phyloP scores from a whole-genome alignment of 495 filamentous ascomycete species.

The Evernia prunastri region DNA sequence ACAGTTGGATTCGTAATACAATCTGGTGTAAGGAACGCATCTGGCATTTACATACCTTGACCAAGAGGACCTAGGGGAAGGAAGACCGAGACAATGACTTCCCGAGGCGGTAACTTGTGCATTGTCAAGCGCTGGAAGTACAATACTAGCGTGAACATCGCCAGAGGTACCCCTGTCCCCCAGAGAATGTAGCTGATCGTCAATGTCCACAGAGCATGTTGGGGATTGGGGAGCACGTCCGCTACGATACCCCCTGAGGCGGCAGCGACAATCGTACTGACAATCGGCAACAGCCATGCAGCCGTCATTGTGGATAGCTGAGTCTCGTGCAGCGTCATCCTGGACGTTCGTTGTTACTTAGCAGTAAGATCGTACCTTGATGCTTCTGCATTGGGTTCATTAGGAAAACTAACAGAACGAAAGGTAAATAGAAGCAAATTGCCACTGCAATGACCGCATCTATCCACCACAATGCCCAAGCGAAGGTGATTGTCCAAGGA shows the following conservation, averaged over 20 bases:
- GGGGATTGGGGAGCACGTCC: conserved; percentile 41
- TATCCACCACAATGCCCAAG: conserved; percentile 55
- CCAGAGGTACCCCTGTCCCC: conserved; percentile 52
- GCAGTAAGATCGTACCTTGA: not conserved
- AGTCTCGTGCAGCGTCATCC: conserved; percentile 33
- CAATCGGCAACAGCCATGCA: conserved; percentile 55
- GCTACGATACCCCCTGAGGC: conserved; percentile 53
- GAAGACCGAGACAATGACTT: conserved; percentile 55
- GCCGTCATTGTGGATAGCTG: conserved; percentile 50
- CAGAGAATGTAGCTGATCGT: conserved; percentile 52
- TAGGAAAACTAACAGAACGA: conserved; percentile 49
- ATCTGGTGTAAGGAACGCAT: too few species aligned
- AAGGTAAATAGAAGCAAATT: conserved; percentile 47
- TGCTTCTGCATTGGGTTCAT: too few species aligned
- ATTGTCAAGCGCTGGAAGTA: conserved; percentile 56
- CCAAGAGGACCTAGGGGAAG: conserved; percentile 57
- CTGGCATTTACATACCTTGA: too few species aligned
- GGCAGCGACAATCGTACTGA: conserved; percentile 51
- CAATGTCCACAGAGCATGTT: conserved; percentile 52
- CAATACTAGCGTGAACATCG: conserved; percentile 48
- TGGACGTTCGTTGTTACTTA: conserved; percentile 7
- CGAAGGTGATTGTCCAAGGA: conserved; percentile 32
- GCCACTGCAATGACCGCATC: conserved; percentile 47
- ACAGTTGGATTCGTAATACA: too few species aligned
- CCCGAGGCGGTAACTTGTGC: conserved; percentile 50